Evolutionary conservation across 352 stramenopile genomes (phyloP), one percentile per base, ranked within the genome.

Genomic region (Globisporangium emineosum): DNA sequence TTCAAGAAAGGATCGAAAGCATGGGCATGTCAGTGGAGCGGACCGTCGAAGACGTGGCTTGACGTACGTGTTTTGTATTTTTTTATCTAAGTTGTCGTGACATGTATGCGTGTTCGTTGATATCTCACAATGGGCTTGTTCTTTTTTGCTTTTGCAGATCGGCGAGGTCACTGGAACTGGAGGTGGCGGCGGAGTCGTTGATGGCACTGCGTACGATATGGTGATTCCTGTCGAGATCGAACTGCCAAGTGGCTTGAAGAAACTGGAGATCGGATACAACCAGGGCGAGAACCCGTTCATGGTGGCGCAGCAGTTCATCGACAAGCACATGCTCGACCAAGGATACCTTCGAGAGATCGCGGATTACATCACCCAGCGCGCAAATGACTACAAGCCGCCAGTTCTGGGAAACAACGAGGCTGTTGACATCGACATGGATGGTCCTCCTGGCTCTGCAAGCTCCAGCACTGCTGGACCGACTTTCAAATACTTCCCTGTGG

Each of bases 151-250:
- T 30, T 49, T 29, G 23, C 50, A 93, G 79, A 92, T 94, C 75
- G 83, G 83, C 12, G 79, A 92, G 42, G 88, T 97, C 6, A 97
- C 90, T 59, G 91, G 91, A 19, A 91, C 89, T 25, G 61, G 51
- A 15, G 86, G 88, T 5, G 85, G 92, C 8, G 88, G 83, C 5
- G 90, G 88, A 29, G 82, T 89, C 15, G 81, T 99, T 13, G 91
- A 99, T 68, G 96, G 96, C 6, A 83, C 96, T 40, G 76, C 82
- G 12, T 99, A 96, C 68, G 96, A 99, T 67, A 96, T 98, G 79
- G 93, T 99, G 21, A 96, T 98, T 29, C 96, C 96, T 0, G 97
- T 99, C 59, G 97, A 99, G 73, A 94, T 99, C 51, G 97, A 99
- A 68, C 76, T 95, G 25, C 83, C 93, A 3, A 91, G 96, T 21